Percentiles rank a stretch among this genome's conserved stretches.
Conservation (phyloP, 2,329 filamentous ascomycete genomes). For the Chrysosporium keratinophilum region DNA sequence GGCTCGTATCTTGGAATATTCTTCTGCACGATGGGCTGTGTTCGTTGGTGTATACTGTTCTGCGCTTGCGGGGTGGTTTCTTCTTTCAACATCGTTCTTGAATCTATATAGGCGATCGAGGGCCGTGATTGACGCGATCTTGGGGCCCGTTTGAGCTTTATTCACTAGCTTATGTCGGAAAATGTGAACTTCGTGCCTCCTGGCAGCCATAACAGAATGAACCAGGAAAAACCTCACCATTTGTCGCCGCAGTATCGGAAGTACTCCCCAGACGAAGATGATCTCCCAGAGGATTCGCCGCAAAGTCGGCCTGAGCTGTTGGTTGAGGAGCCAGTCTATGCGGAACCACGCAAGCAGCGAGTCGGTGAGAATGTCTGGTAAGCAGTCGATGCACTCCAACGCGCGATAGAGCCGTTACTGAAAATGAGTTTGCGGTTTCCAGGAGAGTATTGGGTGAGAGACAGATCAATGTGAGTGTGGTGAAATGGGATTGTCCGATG, state of each 20-base stretch:
- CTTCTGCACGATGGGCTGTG: slow-evolving; percentile 6
- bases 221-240: slow-evolving; percentile 9
- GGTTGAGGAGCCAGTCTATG: slow-evolving; percentile 15
- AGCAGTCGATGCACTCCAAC: neutral
- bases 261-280: slow-evolving; percentile 8
- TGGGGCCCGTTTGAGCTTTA: too few relatives aligned
- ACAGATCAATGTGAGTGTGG: slow-evolving; percentile 29
- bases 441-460: slow-evolving; percentile 35
- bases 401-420: neutral
- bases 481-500: neutral
- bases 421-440: neutral
- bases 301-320: slow-evolving; percentile 10
- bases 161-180: neutral
- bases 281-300: slow-evolving; percentile 9
- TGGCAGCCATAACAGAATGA: slow-evolving; percentile 9
- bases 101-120: neutral
- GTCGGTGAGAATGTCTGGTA: slow-evolving; percentile 18
- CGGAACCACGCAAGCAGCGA: slow-evolving; percentile 13
- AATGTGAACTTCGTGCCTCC: neutral
- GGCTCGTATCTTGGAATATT: slow-evolving; percentile 12
- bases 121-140: neutral
- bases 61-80: neutral
- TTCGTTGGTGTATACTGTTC: neutral
- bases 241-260: slow-evolving; percentile 12
- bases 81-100: neutral